A percentile compares a stretch with the other conserved stretches of the same genome.
Evolutionary conservation across 164 flowering plant genomes (phyloP).

Genomic region (Tetrastigma voinierianum): DNA sequence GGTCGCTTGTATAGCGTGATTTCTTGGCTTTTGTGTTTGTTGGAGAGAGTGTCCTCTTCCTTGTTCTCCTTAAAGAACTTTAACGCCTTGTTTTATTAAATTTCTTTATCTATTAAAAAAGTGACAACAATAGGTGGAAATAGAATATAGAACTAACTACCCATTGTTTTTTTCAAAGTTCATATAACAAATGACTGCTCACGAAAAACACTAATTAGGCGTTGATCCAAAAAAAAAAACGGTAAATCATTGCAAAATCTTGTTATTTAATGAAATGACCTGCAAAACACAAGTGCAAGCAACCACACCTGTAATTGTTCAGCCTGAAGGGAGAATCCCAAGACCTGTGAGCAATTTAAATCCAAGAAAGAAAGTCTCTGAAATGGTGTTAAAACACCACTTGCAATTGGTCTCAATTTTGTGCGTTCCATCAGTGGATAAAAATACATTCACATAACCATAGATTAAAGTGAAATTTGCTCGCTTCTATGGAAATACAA

Average conservation of each 20-base stretch:
- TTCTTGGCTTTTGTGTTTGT: too few species aligned
- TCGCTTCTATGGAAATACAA: too few species aligned
- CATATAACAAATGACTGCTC: too few species aligned
- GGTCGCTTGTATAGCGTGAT: too few species aligned
- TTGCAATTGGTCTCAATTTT: conserved; percentile 79
- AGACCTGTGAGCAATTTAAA: conserved; percentile 83
- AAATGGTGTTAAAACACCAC: conserved; percentile 86
- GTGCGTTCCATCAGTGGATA: conserved; percentile 84
- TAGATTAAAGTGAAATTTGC: not conserved
- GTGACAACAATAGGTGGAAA: too few species aligned
- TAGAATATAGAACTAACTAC: too few species aligned
- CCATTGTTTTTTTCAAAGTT: too few species aligned
- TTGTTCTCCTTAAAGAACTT: too few species aligned
- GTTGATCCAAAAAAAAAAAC: not conserved
- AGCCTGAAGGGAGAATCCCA: conserved; percentile 90
- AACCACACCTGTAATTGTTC: conserved; percentile 74
- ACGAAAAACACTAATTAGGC: too few species aligned
- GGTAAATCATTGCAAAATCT: not conserved
- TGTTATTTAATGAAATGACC: not conserved
- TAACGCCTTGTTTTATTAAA: too few species aligned
- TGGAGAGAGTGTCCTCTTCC: too few species aligned
- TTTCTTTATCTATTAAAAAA: too few species aligned
- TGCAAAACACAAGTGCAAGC: not conserved
- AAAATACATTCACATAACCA: not conserved
- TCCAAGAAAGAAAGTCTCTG: conserved; percentile 85